These are phyloP conservation scores for Monoraphidium neglectum DNA, from an alignment of 139 green algal genomes.

Conservation along the genomic window DNA sequence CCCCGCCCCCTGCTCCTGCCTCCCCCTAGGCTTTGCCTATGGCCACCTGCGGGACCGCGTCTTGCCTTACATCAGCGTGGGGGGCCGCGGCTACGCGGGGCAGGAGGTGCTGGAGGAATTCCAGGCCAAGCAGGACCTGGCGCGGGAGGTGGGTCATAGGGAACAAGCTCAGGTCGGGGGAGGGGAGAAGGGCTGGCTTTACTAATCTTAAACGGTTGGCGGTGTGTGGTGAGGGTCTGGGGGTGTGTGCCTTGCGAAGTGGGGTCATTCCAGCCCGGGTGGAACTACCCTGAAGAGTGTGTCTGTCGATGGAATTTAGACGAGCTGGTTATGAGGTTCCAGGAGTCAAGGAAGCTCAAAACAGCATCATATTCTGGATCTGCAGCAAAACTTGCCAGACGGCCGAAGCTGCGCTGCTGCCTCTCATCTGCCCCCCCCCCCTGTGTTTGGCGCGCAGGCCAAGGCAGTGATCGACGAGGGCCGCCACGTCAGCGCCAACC, in stretches of 20 bases:
- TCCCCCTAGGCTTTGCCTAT: conserved; percentile 29
- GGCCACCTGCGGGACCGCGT: conserved; percentile 45
- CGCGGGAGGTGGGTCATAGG: not conserved
- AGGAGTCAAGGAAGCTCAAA: too few relatives aligned
- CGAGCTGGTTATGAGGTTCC: too few relatives aligned
- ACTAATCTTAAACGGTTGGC: not conserved
- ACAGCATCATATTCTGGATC: too few relatives aligned
- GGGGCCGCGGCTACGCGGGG: conserved; percentile 49
- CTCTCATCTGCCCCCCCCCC: too few relatives aligned
- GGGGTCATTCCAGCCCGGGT: too few relatives aligned
- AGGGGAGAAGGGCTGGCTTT: not conserved
- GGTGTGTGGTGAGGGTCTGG: not conserved
- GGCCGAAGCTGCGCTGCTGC: too few relatives aligned
- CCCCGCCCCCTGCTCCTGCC: not conserved
- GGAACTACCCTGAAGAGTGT: too few relatives aligned
- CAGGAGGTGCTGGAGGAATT: conserved; percentile 68
- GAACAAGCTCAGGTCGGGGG: conserved; percentile 14
- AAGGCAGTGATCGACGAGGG: conserved; percentile 31
- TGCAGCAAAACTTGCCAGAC: too few relatives aligned
- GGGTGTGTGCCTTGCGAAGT: not conserved
- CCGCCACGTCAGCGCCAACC: conserved; percentile 32
- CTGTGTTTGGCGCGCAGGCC: conserved; percentile 46
- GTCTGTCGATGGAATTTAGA: too few relatives aligned
- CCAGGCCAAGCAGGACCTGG: conserved; percentile 27
- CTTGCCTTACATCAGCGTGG: conserved; percentile 24